Evolutionary conservation across 176 grass and related monocot genomes (phyloP), one percentile per base, ranked within the genome.

Genomic region (Alopecurus myosuroides): DNA sequence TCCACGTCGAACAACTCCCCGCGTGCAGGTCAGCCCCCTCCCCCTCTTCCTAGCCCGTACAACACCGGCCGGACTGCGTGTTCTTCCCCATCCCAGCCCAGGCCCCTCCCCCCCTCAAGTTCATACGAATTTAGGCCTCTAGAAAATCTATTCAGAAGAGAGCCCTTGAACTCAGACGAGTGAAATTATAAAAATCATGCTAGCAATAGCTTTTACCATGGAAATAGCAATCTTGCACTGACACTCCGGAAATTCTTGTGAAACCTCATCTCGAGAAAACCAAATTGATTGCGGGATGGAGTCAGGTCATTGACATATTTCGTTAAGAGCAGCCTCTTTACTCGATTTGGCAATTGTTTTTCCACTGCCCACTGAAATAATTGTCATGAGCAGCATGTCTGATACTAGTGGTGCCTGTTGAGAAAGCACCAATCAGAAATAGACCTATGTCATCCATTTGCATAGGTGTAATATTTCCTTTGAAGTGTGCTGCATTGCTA

Each of bases 391-490:
- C 50, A 98, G 84, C 72, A 86, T 95, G 33, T 98, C 95, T 86
- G 90, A 98, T 90, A 94, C 93, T 83, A 91, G 87, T 77, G 95
- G 95, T 65, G 95, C 89, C 93, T 98, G 85, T 78, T 87, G 69
- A 88, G 51, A 22, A 90, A 77, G 18, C 41, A 33, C 18, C 19
- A 42, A 63, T 37, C 23, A 87, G 45, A 80, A 85, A 51, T 63
- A 69, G 33, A 67, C 12, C 19, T 28, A 55, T 82, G 13, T 53
- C 63, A 19, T 69, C 63, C 79, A 69, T 52, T 75, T 75, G 55
- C 55, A 75, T 14, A 4, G 20, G 50, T 73, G 17, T 72, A 26
- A 9, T 60, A 20, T 62, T 84, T 53, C 45, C 30, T 56, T 65
- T 61, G 3, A 20, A 78, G 6, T 55, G 39, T 77, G 50, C 12